Conservation (phyloP, 2,329 filamentous ascomycete genomes). For the Westerdykella aurantiaca region DNA sequence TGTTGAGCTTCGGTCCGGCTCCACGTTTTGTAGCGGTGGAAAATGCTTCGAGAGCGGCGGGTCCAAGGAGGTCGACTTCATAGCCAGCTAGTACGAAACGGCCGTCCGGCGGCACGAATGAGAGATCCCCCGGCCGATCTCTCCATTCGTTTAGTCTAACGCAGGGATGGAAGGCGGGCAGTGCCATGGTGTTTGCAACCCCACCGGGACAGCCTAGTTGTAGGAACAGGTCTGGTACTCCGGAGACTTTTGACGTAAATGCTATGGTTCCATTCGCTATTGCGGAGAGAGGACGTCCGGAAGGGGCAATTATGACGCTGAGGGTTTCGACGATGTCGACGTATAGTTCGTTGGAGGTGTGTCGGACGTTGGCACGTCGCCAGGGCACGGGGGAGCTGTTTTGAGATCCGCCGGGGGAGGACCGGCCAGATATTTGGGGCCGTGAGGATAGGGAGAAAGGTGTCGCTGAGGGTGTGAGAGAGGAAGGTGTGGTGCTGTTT, state of each 20-base stretch:
- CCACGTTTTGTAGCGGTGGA: slow-evolving; percentile 19
- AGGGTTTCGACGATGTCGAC: slow-evolving; percentile 92
- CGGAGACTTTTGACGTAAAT: slow-evolving; percentile 92
- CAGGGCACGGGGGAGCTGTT: slow-evolving; percentile 63
- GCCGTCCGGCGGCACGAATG: slow-evolving; percentile 91
- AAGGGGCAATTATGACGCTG: slow-evolving; percentile 81
- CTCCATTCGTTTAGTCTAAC: slow-evolving; percentile 87
- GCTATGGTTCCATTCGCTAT: slow-evolving; percentile 88
- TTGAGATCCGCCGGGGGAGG: slow-evolving; percentile 15
- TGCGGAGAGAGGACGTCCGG: slow-evolving; percentile 77
- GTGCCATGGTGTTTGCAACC: slow-evolving; percentile 67
- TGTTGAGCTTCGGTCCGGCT: slow-evolving; percentile 55
- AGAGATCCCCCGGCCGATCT: slow-evolving; percentile 83
- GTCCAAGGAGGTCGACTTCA: slow-evolving; percentile 82
- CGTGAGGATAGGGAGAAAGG: slow-evolving; percentile 27
- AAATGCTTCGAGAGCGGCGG: slow-evolving; percentile 45
- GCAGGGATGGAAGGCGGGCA: slow-evolving; percentile 94
- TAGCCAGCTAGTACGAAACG: slow-evolving; percentile 91
- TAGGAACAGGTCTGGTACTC: slow-evolving; percentile 83
- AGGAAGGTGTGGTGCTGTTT: slow-evolving; percentile 26
- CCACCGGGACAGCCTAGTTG: slow-evolving; percentile 69
- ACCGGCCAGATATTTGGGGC: slow-evolving; percentile 4
- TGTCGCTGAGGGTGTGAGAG: slow-evolving; percentile 20
- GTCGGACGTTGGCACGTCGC: slow-evolving; percentile 84
- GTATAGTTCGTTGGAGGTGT: slow-evolving; percentile 96